Percentiles rank a stretch among this genome's conserved stretches.
These are phyloP conservation scores for Sphaceloma murrayae DNA, from an alignment of 2,329 filamentous ascomycete genomes.

Conservation along the genomic window DNA sequence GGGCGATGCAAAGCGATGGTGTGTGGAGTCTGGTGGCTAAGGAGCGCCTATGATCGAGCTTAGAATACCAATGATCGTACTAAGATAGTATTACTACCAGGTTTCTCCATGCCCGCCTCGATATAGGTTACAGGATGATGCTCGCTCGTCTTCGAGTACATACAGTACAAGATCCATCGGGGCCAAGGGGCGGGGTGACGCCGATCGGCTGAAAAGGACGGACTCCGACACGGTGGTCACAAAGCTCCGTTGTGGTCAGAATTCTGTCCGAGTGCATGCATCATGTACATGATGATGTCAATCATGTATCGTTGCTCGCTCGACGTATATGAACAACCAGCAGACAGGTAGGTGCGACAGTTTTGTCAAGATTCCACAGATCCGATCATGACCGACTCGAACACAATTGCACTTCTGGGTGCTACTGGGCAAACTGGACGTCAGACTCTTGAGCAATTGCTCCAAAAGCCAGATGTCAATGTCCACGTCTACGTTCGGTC, in stretches of 20 bases:
- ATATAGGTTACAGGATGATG: neutral
- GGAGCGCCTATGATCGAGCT: conserved; percentile 14
- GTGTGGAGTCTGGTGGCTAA: conserved; percentile 28
- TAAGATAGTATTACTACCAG: neutral
- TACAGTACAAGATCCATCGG: no score
- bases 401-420: conserved; percentile 1
- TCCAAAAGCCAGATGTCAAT: neutral
- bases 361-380: neutral
- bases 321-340: neutral
- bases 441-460: neutral
- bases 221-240: neutral
- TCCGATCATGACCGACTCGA: neutral
- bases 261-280: neutral
- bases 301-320: neutral
- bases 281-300: conserved; percentile 1
- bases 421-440: conserved; percentile 7
- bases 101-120: neutral
- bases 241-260: neutral
- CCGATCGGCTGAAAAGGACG: no score
- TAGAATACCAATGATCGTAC: no score
- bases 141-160: no score
- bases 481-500: conserved; percentile 7
- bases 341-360: neutral
- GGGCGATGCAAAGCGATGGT: conserved; percentile 38
- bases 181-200: no score